Evolutionary conservation across 805 yeast species (phyloP).

Genomic region (Candida piceae): DNA sequence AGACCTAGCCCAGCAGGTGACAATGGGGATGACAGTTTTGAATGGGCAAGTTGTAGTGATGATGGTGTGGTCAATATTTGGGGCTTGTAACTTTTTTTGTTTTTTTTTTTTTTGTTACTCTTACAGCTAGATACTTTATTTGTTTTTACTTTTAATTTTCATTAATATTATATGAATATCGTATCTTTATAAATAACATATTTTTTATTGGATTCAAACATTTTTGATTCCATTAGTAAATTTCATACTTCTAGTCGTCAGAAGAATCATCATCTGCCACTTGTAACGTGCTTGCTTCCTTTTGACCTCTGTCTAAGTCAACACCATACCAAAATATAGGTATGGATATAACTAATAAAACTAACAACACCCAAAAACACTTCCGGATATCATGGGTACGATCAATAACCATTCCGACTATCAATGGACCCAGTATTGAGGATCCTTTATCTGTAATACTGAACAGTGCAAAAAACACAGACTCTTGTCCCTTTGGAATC

Average conservation of each 20-base stretch:
- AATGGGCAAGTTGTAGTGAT: constrained; percentile 76
- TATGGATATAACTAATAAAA: constrained; percentile 47
- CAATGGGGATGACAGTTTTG: constrained; percentile 32
- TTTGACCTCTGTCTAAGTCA: constrained; percentile 58
- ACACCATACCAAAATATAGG: constrained; percentile 47
- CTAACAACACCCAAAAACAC: constrained; percentile 60
- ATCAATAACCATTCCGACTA: constrained; percentile 71
- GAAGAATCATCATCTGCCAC: too few relatives aligned
- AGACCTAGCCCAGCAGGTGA: constrained; percentile 27
- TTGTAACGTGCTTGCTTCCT: constrained; percentile 22
- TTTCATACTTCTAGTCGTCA: too few relatives aligned
- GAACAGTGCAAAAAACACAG: constrained; percentile 69
- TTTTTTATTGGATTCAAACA: too few relatives aligned
- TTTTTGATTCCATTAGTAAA: too few relatives aligned
- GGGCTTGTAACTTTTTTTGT: constrained; percentile 25
- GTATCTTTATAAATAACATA: too few relatives aligned
- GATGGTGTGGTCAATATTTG: constrained; percentile 68
- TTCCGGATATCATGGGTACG: constrained; percentile 68
- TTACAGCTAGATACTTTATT: not conserved
- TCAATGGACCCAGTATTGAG: constrained; percentile 65
- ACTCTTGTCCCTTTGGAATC: constrained; percentile 72
- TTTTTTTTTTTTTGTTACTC: not conserved
- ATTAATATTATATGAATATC: too few relatives aligned
- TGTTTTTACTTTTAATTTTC: too few relatives aligned
- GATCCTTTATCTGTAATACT: constrained; percentile 80